Base-by-base conservation (phyloP, 2,329 filamentous ascomycete genomes). In the Aspergillus intermedius region DNA sequence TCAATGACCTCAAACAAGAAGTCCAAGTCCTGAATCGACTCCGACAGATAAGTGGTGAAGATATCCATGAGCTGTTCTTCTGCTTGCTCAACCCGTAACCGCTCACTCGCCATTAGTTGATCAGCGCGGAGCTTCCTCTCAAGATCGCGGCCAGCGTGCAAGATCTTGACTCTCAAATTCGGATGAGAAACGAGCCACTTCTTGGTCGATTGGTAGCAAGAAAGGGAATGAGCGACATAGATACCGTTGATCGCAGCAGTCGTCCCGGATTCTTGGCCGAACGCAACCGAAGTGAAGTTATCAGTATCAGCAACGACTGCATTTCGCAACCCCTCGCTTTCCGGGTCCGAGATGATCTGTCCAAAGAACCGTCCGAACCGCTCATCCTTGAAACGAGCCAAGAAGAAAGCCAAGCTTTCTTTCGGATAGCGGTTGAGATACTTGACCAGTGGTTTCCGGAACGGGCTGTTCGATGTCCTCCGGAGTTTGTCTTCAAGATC, bases 401-500 rank as follows among this genome's bases (percentile, higher is more conserved):
- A 76, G 54, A 97, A 84, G 60, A 90, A 86, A 1, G 77, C 71
- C 85, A 90, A 94, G 4, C 91, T 82, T 61, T 98, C 91, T 54
- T 87, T 86, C 0, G 93, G 84, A 63, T 97, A 98, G 50, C 90
- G 82, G 67, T 95, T 95, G 53, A 99, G 79, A 65, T 95, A 98
- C 62, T 89, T 88, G 67, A 95, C 90, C 17, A 98, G 78, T 0
- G 93, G 91, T 50, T 84, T 81, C 41, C 94, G 81, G 77, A 98
- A 97, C 0, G 91, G 91, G 60, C 91, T 97, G 59, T 88, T 85
- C 43, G 91, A 86, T 1, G 93, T 98, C 51, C 93, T 77, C 28
- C 93, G 82, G 35, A 98, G 75, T 55, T 86, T 87, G 46, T 86
- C 81, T 67, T 99, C 93, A 0, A 99, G 77, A 39, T 90, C 86